Conservation (phyloP, 805 yeast species). For the Cyberlindnera meyerae region DNA sequence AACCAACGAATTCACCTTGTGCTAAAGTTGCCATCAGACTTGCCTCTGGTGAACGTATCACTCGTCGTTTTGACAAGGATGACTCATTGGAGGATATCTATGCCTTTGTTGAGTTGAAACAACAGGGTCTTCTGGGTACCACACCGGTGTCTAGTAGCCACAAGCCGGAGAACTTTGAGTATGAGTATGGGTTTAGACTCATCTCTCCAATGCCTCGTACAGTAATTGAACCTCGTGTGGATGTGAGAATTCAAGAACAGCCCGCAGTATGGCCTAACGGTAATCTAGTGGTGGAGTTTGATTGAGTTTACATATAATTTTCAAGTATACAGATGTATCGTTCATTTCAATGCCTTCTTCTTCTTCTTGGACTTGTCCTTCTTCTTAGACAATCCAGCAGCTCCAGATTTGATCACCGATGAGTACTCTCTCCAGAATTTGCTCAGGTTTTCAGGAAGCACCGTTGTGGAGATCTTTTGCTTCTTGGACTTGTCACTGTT, state of each 20-base stretch:
- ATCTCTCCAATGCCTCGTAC: constrained; percentile 55
- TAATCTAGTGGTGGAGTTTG: constrained; percentile 47
- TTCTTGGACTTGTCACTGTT: constrained; percentile 43
- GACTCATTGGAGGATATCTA: constrained; percentile 58
- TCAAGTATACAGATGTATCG: no score
- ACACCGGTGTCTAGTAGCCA: constrained; percentile 19
- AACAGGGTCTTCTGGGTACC: constrained; percentile 24
- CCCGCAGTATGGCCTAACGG: constrained; percentile 58
- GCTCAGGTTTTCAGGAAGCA: constrained; percentile 55
- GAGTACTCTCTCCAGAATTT: constrained; percentile 76
- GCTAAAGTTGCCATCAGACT: constrained; percentile 72
- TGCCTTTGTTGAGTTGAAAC: constrained; percentile 59
- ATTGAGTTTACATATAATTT: no score
- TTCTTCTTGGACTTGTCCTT: constrained; percentile 66
- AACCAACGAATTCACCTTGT: constrained; percentile 28
- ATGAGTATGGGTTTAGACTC: constrained; percentile 45
- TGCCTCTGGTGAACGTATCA: constrained; percentile 54
- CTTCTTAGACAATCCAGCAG: constrained; percentile 74
- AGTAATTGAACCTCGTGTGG: constrained; percentile 32
- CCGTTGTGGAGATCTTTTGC: constrained; percentile 68
- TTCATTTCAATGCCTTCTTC: constrained; percentile 30
- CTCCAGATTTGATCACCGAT: constrained; percentile 62
- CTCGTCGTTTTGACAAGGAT: constrained; percentile 42
- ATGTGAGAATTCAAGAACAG: constrained; percentile 36
- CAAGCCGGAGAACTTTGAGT: constrained; percentile 38